Base-by-base conservation (phyloP, 2,329 filamentous ascomycete genomes). In the Eutypa lata region DNA sequence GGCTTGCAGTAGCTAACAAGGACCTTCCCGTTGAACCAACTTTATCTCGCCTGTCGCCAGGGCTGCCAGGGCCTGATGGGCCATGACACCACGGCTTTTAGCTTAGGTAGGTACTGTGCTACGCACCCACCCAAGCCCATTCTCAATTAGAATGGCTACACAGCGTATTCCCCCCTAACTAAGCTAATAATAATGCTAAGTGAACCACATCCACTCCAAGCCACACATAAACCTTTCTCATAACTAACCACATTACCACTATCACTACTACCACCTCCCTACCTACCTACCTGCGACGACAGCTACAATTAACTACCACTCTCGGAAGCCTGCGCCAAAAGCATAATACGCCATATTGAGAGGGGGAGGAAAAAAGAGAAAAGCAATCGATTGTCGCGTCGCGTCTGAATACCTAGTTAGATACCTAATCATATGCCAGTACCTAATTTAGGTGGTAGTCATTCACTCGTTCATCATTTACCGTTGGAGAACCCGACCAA, bases 401-500 rank as follows among this genome's bases (percentile, higher is more conserved):
- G 26, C 26, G 26, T 31, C 26, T 31, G 6, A 31, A 31, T 31
- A 31, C 26, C 26, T 6, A 31, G 26, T 10, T 10, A 31, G 26
- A 31, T 31, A 31, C 26, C 26, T 10, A 45, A 45, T 13, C 22
- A 45, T 16, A 45, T 24, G 22, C 19, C 21, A 7, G 11, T 45
- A 18, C 42, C 26, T 31, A 10, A 10, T 6, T 42, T 42, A 22
- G 18, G 38, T 13, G 22, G 16, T n/a, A 45, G n/a, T 28, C 22
- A 28, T 45, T 45, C 42, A 45, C 42, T 45, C 42, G 13, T 45
- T 45, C 42, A 28, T 45, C 42, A n/a, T 43, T 43, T n/a, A n/a
- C n/a, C 38, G 10, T 31, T 10, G 10, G 26, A 10, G 6, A 5
- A 5, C 10, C 6, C 26, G 26, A 31, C 26, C 26, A 31, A 31